Evolutionary conservation across 2,329 filamentous ascomycete species (phyloP).

Genomic region (Ciborinia camelliae): DNA sequence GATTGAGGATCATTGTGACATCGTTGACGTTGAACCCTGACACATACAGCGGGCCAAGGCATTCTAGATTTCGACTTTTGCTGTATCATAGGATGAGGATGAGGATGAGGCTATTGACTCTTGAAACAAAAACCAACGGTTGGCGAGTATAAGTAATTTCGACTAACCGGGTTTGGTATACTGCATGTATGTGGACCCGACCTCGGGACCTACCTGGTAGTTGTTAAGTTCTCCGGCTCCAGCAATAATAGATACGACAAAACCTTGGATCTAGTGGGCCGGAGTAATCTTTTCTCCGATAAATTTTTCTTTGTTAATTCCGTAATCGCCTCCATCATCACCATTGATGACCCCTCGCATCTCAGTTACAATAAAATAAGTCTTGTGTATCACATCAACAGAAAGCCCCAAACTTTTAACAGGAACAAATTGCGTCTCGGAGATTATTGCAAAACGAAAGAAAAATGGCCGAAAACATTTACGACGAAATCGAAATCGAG

Average conservation of each 20-base stretch:
- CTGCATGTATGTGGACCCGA: too few species aligned
- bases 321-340: neutral
- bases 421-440: neutral
- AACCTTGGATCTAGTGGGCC: neutral
- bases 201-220: too few species aligned
- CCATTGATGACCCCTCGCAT: neutral
- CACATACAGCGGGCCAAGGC: neutral
- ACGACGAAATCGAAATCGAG: slow-evolving; percentile 98
- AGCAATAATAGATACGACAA: too few species aligned
- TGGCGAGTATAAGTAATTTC: neutral
- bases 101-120: neutral
- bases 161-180: neutral
- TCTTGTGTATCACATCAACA: neutral
- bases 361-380: neutral
- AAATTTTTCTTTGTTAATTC: slow-evolving; percentile 9
- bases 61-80: neutral
- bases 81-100: neutral
- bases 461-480: slow-evolving; percentile 57
- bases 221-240: too few species aligned
- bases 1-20: neutral
- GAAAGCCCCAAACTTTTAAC: neutral
- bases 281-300: neutral
- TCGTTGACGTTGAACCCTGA: neutral
- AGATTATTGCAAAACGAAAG: neutral
- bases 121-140: neutral